Evolutionary conservation across 805 yeast genomes (phyloP).

Genomic region (Yarrowia keelungensis): DNA sequence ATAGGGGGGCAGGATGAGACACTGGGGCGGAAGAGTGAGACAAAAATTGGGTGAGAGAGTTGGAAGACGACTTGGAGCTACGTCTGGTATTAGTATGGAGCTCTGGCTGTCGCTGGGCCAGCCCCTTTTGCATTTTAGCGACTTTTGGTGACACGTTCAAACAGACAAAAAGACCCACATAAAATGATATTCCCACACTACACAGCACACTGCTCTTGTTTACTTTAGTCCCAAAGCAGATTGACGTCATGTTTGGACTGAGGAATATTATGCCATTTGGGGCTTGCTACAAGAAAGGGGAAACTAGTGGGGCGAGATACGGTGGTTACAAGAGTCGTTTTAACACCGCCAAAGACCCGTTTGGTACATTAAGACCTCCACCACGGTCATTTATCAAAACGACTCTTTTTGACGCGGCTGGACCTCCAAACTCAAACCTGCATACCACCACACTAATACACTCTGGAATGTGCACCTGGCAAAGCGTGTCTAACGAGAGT

Average conservation of each 20-base stretch:
- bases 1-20: conserved; percentile 27
- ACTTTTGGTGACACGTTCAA: background rate
- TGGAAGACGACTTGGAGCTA: too few relatives aligned
- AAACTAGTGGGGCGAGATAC: too few relatives aligned
- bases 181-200: background rate
- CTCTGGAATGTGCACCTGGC: conserved; percentile 23
- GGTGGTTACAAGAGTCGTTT: too few relatives aligned
- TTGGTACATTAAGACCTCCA: background rate
- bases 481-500: background rate
- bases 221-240: conserved; percentile 32
- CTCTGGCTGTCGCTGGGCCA: background rate
- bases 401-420: conserved; percentile 9
- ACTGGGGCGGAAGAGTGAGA: background rate
- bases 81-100: too few relatives aligned
- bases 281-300: background rate
- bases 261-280: background rate
- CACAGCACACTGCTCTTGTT: background rate
- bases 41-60: background rate
- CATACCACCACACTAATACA: conserved; percentile 11
- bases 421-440: background rate
- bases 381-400: background rate
- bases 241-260: conserved; percentile 12
- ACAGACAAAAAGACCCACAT: background rate
- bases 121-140: background rate
- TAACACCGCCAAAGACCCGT: too few relatives aligned